Conservation (phyloP, 768 basidiomycete genomes). For the Pulveroboletus ravenelii region DNA sequence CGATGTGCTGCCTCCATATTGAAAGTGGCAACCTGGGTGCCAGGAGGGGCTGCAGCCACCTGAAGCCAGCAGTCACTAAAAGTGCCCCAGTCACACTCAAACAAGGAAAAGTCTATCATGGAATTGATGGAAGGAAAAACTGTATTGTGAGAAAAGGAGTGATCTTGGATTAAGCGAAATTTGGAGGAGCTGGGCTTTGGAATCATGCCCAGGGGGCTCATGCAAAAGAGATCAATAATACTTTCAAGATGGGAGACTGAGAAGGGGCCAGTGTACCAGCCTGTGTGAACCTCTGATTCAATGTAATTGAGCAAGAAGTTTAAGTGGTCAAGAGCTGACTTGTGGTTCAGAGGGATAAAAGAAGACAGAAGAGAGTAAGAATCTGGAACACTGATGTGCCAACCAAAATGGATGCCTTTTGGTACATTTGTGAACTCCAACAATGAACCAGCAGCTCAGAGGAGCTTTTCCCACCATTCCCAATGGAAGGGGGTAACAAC, state of each 20-base stretch:
- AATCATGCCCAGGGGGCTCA: neutral
- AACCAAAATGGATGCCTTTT: neutral
- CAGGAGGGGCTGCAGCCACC: no score
- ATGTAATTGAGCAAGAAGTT: constrained; percentile 35
- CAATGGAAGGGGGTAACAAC: neutral
- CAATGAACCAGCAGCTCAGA: neutral
- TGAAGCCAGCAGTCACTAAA: no score
- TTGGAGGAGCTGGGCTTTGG: neutral
- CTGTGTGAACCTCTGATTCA: constrained; percentile 22
- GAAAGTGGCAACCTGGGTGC: no score
- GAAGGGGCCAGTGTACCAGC: constrained; percentile 26
- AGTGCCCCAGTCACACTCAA: no score
- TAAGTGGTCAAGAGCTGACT: neutral
- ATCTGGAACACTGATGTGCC: neutral
- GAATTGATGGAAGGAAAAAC: no score
- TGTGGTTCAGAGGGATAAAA: neutral
- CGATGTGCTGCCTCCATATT: no score
- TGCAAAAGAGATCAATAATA: neutral
- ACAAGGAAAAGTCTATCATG: no score
- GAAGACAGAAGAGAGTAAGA: neutral
- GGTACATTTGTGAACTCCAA: neutral
- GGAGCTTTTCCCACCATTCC: neutral
- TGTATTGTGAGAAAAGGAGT: no score
- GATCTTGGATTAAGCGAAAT: neutral
- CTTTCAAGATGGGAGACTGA: neutral